A percentile compares a stretch with the other conserved stretches of the same genome.
phyloP scores from a whole-genome alignment of 2,329 filamentous ascomycete genomes.

The Graphium sp. region DNA sequence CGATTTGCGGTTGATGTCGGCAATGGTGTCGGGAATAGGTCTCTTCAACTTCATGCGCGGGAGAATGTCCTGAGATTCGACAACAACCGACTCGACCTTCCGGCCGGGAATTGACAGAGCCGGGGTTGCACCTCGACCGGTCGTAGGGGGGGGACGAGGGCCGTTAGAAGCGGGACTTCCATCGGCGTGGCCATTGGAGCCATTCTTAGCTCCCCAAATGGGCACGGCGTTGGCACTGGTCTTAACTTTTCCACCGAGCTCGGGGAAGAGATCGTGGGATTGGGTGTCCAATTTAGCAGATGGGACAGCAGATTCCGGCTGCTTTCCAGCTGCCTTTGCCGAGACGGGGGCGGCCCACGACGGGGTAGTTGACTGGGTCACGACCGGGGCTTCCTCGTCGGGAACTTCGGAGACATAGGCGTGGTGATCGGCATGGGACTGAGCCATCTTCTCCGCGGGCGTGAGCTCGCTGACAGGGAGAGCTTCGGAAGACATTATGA shows the following conservation, averaged over 20 bases:
- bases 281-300: conserved; percentile 53
- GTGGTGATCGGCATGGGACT: conserved; percentile 42
- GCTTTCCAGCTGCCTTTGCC: conserved; percentile 51
- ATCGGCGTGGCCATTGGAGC: conserved; percentile 31
- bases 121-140: conserved; percentile 19
- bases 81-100: conserved; percentile 57
- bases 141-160: conserved; percentile 5
- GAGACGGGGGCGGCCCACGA: conserved; percentile 32
- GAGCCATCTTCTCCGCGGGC: conserved; percentile 44
- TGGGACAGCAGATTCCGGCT: conserved; percentile 34
- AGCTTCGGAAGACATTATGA: conserved; percentile 16
- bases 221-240: conserved; percentile 45
- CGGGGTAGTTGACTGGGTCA: conserved; percentile 27
- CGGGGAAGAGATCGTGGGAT: conserved; percentile 87
- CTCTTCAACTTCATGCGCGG: conserved; percentile 67
- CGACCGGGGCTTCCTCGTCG: conserved; percentile 59
- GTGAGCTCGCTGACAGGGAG: conserved; percentile 23
- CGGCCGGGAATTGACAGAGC: conserved; percentile 67
- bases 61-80: conserved; percentile 61
- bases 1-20: conserved; percentile 83
- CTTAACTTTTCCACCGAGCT: conserved; percentile 61
- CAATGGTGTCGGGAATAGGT: conserved; percentile 68
- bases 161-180: conserved; percentile 23
- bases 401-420: conserved; percentile 64
- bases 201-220: conserved; percentile 62